Evolutionary conservation across 352 stramenopile genomes (phyloP).

Genomic region (Thraustochytrium striatum): DNA sequence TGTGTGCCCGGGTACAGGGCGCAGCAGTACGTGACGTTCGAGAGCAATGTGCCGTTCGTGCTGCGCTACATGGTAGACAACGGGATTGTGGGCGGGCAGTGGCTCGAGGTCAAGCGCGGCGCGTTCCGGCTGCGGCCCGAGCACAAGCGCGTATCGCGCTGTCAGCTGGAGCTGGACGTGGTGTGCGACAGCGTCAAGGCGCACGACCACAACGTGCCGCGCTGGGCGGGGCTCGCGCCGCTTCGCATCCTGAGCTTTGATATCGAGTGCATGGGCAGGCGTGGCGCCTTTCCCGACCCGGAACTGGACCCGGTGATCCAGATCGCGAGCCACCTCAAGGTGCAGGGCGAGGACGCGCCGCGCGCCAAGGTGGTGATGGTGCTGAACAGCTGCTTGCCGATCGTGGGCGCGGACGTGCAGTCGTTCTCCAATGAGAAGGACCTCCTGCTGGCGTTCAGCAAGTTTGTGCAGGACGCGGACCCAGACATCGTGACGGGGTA

Average conservation of each 20-base stretch:
- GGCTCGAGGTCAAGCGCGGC: conserved; percentile 84
- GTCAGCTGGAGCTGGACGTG: conserved; percentile 94
- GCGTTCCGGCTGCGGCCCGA: conserved; percentile 79
- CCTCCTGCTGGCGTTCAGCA: conserved; percentile 94
- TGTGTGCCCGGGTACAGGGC: neutral
- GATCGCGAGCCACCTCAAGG: conserved; percentile 94
- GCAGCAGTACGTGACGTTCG: conserved; percentile 90
- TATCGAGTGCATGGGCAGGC: conserved; percentile 98
- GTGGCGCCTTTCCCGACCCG: conserved; percentile 84
- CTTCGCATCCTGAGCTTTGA: conserved; percentile 97
- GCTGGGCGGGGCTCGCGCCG: conserved; percentile 94
- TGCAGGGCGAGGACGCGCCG: conserved; percentile 68
- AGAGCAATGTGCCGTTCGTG: conserved; percentile 98
- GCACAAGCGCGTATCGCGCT: conserved; percentile 53
- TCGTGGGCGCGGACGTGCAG: conserved; percentile 95
- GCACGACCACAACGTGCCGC: conserved; percentile 72
- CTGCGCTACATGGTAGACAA: conserved; percentile 99
- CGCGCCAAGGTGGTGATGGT: conserved; percentile 93
- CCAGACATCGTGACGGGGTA: conserved; percentile 99
- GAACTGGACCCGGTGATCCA: conserved; percentile 98
- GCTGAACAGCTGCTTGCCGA: conserved; percentile 92
- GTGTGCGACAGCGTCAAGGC: conserved; percentile 93
- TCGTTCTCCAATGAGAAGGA: conserved; percentile 90
- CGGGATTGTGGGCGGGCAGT: conserved; percentile 92
- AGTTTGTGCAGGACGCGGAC: conserved; percentile 89